Base-by-base conservation (phyloP, 1,139 yeast species). In the Yamadazyma conglobata region DNA sequence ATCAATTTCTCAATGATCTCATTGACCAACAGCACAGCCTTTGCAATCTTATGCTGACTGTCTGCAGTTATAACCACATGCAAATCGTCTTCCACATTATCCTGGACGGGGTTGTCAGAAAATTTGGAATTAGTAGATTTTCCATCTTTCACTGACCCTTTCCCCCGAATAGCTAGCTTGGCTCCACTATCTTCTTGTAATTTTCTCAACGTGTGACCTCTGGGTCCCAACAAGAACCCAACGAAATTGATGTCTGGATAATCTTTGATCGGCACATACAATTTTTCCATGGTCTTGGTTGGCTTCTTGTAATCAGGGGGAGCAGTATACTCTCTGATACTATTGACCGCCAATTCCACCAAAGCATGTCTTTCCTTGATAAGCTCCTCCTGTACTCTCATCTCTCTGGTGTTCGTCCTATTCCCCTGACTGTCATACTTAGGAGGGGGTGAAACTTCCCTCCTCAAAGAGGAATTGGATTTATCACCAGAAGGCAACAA, bases 61-160 rank as follows among this genome's bases (percentile, higher is more conserved):
- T 89, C 96, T 1, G 95, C 87, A 4, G 86, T 84, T 34, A 91
- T 80, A 27, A 89, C 61, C 47, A 95, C 91, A 56, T 93, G 98
- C 37, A 93, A 60, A 28, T 87, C 95, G 37, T 91, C 98, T 13
- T 54, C 55, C 18, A 48, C 51, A 7, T 57, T 36, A 19, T 54
- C 58, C 24, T 54, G 43, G 54, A n/a, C 55, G 39, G 20, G 44
- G 9, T 48, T 50, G 10, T 40, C 24, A 6, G 29, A 18, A 9
- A 23, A 13, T 15, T 34, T 25, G 8, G 35, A 25, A 14, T 44
- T 31, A 0, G 54, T 42, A 34, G 77, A 71, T 53, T 81, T 83
- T 24, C 97, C 97, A 50, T 87, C 95, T 50, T 91, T 91, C 13
- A 88, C 94, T 0, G 97, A 88, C 0, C 99, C 99, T 46, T 83